Conservation (phyloP, 176 grass and related monocot genomes). For the Chloris gayana region DNA sequence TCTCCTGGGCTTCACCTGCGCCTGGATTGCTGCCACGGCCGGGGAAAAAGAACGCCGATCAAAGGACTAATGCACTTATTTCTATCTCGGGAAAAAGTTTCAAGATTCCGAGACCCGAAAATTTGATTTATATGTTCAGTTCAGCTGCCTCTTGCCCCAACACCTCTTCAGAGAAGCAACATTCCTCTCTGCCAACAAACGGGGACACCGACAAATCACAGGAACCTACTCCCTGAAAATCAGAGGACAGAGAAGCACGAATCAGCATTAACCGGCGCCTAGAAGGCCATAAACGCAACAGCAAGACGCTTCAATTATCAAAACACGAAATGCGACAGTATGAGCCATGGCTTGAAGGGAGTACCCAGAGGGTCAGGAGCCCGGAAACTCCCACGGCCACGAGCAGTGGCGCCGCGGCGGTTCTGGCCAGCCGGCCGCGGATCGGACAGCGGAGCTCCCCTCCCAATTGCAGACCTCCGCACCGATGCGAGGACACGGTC, state of each 20-base stretch:
- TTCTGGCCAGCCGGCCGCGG: slow-evolving; percentile 5
- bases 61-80: slow-evolving; percentile 21
- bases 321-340: not conserved
- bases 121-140: not conserved
- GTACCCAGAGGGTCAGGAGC: slow-evolving; percentile 23
- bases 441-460: not conserved
- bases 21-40: not conserved
- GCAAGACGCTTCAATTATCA: not conserved
- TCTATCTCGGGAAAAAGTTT: not conserved
- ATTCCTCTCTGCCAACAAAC: slow-evolving; percentile 27
- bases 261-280: not conserved
- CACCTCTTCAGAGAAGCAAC: slow-evolving; percentile 16
- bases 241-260: not conserved
- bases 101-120: not conserved
- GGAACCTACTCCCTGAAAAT: not conserved
- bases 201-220: not conserved
- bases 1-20: not conserved
- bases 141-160: slow-evolving; percentile 8
- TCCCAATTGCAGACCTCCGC: slow-evolving; percentile 32
- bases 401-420: not conserved
- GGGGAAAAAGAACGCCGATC: not conserved
- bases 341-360: not conserved
- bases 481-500: slow-evolving; percentile 34
- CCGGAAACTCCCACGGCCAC: not conserved
- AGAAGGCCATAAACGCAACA: not conserved